Percentiles rank a stretch among this genome's conserved stretches.
These are phyloP conservation scores for Lizanozyma gosingica DNA, from an alignment of 1,139 yeast genomes.

Conservation along the genomic window DNA sequence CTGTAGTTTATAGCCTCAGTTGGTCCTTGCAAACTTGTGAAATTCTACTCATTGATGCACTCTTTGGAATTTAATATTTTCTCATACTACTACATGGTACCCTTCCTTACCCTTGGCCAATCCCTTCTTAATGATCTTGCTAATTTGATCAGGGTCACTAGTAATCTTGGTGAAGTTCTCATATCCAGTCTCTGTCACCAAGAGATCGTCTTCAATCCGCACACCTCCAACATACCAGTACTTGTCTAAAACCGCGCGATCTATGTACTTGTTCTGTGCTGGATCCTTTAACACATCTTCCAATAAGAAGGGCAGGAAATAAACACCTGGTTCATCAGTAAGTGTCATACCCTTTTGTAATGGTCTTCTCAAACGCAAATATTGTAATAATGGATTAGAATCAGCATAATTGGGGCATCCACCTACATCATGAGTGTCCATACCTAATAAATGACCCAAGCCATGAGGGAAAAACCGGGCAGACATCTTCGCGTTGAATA, in stretches of 20 bases:
- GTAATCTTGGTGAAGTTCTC: slow-evolving; percentile 80
- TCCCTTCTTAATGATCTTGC: slow-evolving; percentile 67
- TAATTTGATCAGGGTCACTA: slow-evolving; percentile 74
- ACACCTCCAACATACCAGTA: slow-evolving; percentile 93
- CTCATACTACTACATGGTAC: slow-evolving; percentile 53
- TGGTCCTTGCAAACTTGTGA: no score
- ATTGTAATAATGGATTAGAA: slow-evolving; percentile 62
- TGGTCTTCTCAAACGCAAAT: slow-evolving; percentile 71
- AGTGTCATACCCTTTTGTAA: slow-evolving; percentile 74
- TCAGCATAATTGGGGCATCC: slow-evolving; percentile 83
- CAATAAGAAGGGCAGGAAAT: slow-evolving; percentile 76
- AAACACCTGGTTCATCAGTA: slow-evolving; percentile 93
- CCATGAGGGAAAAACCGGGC: slow-evolving; percentile 92
- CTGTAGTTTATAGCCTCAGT: no score
- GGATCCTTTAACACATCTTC: slow-evolving; percentile 56
- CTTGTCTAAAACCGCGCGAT: slow-evolving; percentile 56
- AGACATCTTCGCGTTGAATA: slow-evolving; percentile 60
- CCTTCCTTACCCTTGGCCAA: slow-evolving; percentile 50
- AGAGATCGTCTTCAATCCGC: slow-evolving; percentile 87
- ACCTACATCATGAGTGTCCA: slow-evolving; percentile 95
- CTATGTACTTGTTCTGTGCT: slow-evolving; percentile 50
- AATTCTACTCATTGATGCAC: no score
- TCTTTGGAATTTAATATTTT: no score
- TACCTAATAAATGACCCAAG: slow-evolving; percentile 83
- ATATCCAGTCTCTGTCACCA: slow-evolving; percentile 66